Evolutionary conservation across 169 alveolate species (phyloP), one percentile per base, ranked within the genome.

Genomic region (Cryptosporidium bovis): DNA sequence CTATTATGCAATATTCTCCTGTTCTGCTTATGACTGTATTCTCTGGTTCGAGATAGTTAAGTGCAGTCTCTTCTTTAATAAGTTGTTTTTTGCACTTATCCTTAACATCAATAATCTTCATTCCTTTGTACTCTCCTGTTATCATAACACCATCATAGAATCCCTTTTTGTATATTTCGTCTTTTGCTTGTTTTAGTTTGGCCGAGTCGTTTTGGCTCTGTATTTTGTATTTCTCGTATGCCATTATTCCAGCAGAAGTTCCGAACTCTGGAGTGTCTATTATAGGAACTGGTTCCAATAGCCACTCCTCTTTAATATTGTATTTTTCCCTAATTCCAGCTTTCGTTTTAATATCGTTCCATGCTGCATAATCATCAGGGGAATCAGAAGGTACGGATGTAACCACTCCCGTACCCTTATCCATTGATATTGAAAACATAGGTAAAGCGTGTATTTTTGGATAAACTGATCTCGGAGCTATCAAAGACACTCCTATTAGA

Each of bases 301-400:
- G 92, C 97, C 97, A 95, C 84, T 95, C 98, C 71, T 94, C 96
- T 48, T 94, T 83, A 20, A 97, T 94, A 0, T 94, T 93, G 90
- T 90, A 97, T 82, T 94, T 93, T 69, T 95, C 95, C 65, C 97
- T 92, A 83, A 94, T 64, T 82, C 95, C 95, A 33, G 93, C 93
- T 91, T 97, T 97, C 55, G 93, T 95, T 91, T 95, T 91, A 82
- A 96, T 95, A 64, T 95, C 99, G 83, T 94, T 93, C 82, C 97
- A 87, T 46, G 98, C 96, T 5, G 98, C 98, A 92, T 96, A 98
- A 90, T 98, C 99, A 90, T 97, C 99, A n/a, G 99, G 99, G 10
- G 99, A 95, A 85, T 98, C 99, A 33, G 99, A 95, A n/a, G 99
- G 99, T 0, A 98, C 99, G 29, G 99, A 95, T 33, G 99, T 97